A percentile compares a stretch with the other conserved stretches of the same genome.
phyloP scores from a whole-genome alignment of 2,329 filamentous ascomycete genomes.

The Diaporthe nobilis region DNA sequence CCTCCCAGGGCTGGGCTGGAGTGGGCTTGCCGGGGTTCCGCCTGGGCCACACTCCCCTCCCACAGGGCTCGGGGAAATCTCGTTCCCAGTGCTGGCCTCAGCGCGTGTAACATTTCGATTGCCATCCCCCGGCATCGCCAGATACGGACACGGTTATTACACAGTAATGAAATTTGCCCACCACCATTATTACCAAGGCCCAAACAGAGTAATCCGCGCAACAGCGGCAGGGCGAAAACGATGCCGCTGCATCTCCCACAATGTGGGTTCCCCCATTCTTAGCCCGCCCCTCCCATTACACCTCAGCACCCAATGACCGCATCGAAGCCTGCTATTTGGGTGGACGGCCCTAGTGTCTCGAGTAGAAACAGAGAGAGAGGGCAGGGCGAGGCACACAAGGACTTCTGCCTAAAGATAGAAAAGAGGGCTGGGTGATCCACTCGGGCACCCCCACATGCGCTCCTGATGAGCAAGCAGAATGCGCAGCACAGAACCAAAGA shows the following conservation, averaged over 20 bases:
- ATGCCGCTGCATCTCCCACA: not conserved
- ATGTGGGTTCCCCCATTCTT: constrained; percentile 5
- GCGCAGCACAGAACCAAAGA: not conserved
- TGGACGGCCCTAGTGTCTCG: constrained; percentile 25
- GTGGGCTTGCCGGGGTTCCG: not conserved
- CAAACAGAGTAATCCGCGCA: not conserved
- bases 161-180: constrained; percentile 5
- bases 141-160: not conserved
- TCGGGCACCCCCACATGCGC: constrained; percentile 12
- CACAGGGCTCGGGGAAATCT: constrained; percentile 11
- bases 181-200: constrained; percentile 6
- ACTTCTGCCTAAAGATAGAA: constrained; percentile 33
- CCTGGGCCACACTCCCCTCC: not conserved
- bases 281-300: constrained; percentile 13
- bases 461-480: constrained; percentile 21
- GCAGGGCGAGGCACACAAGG: constrained; percentile 11
- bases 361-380: constrained; percentile 11
- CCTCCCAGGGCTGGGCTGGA: constrained; percentile 22
- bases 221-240: not conserved
- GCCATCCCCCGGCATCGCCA: not conserved
- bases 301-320: not conserved
- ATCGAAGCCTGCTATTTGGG: constrained; percentile 1
- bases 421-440: constrained; percentile 24
- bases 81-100: not conserved
- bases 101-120: not conserved